Conservation (phyloP, 805 yeast species). For the Candida parachauliodes region DNA sequence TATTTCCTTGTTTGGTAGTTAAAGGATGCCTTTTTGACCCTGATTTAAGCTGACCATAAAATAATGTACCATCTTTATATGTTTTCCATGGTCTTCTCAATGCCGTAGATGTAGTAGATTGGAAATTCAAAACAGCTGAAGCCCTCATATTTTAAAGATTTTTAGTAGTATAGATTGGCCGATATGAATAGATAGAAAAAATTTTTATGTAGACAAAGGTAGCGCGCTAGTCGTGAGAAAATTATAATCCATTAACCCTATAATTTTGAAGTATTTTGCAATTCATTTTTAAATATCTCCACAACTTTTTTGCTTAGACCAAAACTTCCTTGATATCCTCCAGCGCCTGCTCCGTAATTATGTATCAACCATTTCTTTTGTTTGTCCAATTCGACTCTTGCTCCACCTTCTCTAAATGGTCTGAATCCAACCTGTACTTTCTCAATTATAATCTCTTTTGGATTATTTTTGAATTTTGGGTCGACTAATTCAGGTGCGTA, state of each 20-base stretch:
- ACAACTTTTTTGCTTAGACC: slow-evolving; percentile 56
- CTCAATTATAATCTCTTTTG: slow-evolving; percentile 27
- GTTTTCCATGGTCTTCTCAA: slow-evolving; percentile 89
- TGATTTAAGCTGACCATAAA: slow-evolving; percentile 72
- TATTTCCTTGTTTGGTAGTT: slow-evolving; percentile 92
- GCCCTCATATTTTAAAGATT: slow-evolving; percentile 43
- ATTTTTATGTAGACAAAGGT: background rate
- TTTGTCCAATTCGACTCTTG: slow-evolving; percentile 30
- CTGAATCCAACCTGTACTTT: slow-evolving; percentile 35
- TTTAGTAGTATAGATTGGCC: background rate
- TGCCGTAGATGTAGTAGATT: slow-evolving; percentile 38
- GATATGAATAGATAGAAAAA: background rate
- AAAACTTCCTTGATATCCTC: slow-evolving; percentile 72
- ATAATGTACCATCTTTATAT: slow-evolving; percentile 75
- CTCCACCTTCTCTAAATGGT: slow-evolving; percentile 35
- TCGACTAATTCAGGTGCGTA: slow-evolving; percentile 39
- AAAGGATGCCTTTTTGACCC: slow-evolving; percentile 83
- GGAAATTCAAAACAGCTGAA: slow-evolving; percentile 44
- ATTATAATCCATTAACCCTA: slow-evolving; percentile 1
- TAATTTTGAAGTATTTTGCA: slow-evolving; percentile 1
- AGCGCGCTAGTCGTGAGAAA: too few relatives aligned
- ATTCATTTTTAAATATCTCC: slow-evolving; percentile 8
- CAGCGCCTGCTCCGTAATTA: slow-evolving; percentile 71
- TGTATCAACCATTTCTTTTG: slow-evolving; percentile 45
- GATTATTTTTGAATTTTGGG: slow-evolving; percentile 20